Evolutionary conservation across 805 yeast genomes (phyloP).

Genomic region (Wickerhamomyces mucosus): DNA sequence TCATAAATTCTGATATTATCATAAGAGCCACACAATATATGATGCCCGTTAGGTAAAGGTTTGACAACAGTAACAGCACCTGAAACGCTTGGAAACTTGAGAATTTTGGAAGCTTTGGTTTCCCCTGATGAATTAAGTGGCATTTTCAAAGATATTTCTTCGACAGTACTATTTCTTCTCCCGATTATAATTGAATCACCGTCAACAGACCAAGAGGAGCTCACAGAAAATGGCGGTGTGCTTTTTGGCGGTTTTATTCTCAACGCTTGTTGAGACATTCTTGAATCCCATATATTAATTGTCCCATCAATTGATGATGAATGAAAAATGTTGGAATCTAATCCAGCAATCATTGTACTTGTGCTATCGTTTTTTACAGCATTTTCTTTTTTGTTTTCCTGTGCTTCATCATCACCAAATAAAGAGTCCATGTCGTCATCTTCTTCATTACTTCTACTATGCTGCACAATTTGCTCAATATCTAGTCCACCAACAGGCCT

Average conservation of each 20-base stretch:
- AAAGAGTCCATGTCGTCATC: slow-evolving; percentile 45
- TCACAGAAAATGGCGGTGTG: slow-evolving; percentile 91
- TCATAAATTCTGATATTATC: slow-evolving; percentile 89
- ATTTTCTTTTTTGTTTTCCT: slow-evolving; percentile 18
- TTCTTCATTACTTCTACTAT: slow-evolving; percentile 11
- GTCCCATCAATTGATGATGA: slow-evolving; percentile 81
- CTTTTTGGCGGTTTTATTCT: slow-evolving; percentile 46
- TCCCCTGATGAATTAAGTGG: slow-evolving; percentile 28
- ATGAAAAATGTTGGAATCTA: slow-evolving; percentile 41
- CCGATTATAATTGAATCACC: slow-evolving; percentile 81
- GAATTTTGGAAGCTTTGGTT: slow-evolving; percentile 43
- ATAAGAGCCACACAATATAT: slow-evolving; percentile 76
- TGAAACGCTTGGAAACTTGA: slow-evolving; percentile 76
- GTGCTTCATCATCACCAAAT: slow-evolving; percentile 49
- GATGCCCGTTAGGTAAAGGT: slow-evolving; percentile 73
- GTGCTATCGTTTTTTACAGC: neutral
- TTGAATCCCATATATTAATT: slow-evolving; percentile 72
- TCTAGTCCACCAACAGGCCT: slow-evolving; percentile 39
- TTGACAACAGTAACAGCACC: slow-evolving; percentile 83
- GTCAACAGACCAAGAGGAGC: slow-evolving; percentile 78
- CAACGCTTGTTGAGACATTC: slow-evolving; percentile 38
- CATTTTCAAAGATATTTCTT: slow-evolving; percentile 59
- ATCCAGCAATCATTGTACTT: neutral
- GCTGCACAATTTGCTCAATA: slow-evolving; percentile 12
- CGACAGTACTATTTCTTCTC: slow-evolving; percentile 81